Conservation (phyloP, 192 early-diverging fungal species). For the Rhizoclosmatium globosum region DNA sequence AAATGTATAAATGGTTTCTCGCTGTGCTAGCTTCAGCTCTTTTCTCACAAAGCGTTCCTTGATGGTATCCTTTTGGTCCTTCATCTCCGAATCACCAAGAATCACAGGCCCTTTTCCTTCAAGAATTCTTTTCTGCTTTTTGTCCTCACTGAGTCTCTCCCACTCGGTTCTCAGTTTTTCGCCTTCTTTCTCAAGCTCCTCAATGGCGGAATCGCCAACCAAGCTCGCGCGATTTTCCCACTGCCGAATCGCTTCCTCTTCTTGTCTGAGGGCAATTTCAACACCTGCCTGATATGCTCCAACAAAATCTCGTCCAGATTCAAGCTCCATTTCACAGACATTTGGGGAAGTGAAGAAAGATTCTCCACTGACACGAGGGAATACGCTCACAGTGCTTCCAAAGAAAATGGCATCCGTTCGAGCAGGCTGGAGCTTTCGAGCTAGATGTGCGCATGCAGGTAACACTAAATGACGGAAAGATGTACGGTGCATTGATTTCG, state of each 20-base stretch:
- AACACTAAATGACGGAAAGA: background rate
- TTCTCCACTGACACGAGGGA: background rate
- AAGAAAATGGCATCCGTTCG: constrained; percentile 18
- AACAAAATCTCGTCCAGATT: background rate
- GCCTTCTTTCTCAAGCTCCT: background rate
- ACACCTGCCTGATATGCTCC: constrained; percentile 1
- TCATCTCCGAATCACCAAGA: background rate
- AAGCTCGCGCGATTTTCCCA: background rate
- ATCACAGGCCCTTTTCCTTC: background rate
- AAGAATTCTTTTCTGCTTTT: background rate
- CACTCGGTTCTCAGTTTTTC: background rate
- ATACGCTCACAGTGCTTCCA: background rate
- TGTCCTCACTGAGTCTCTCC: constrained; percentile 1
- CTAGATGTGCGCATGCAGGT: background rate
- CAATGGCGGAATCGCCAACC: background rate
- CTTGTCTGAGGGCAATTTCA: background rate
- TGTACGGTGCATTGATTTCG: background rate
- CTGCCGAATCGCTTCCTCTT: background rate
- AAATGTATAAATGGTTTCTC: constrained; percentile 2
- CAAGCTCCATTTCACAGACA: background rate
- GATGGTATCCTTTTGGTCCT: background rate
- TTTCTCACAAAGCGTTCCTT: background rate
- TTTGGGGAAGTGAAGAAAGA: background rate
- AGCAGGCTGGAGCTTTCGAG: background rate
- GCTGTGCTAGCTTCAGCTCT: background rate